Base-by-base conservation (phyloP, 2,329 filamentous ascomycete species). In the Aotearoamyces nothofagi region DNA sequence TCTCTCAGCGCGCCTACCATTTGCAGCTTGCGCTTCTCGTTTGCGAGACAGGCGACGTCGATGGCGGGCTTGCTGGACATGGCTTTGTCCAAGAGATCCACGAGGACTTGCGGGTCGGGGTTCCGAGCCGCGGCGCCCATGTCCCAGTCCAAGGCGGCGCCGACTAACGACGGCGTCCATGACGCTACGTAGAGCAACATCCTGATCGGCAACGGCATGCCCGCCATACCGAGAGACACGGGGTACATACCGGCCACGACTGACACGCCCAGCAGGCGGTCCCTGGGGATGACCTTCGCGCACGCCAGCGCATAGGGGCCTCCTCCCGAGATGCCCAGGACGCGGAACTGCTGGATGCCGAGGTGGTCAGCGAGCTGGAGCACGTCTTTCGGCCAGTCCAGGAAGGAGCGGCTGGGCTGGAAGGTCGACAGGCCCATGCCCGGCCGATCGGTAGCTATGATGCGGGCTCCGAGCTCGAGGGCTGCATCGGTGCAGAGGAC, bases 261-360 rank as follows among this genome's bases (percentile, higher is more conserved):
- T 4, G 30, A 17, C 11, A 35, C 33, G 14, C 5, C n/a, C n/a
- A 26, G 24, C 10, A 35, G 31, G 20, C 31, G 32, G 16, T 24
- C 24, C 15, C 11, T n/a, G 16, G 26, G 33, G 7, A 24, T 7
- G 9, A 12, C 9, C 12, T 7, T 8, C 7, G 59, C 51, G 36
- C 60, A 66, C 13, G 60, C 60, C 8, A 64, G 40, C 2, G 53
- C 52, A 37, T 59, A 64, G 1, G 60, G 57, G 2, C 57, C 56
- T 12, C 62, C 61, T 5, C 60, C 61, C 0, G 55, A 60, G 4
- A 52, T 43, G 2, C 58, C 60, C 7, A 17, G 11, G 9, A 34
- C 29, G 15, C 31, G 13, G 15, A 29, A 34, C 1, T 15, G 4
- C n/a, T 22, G 31, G 10, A 63, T 34, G 4, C 51, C 43, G 7